These are phyloP conservation scores for Sugiyamaella neomexicana DNA, from an alignment of 1,139 yeast genomes.

Conservation along the genomic window DNA sequence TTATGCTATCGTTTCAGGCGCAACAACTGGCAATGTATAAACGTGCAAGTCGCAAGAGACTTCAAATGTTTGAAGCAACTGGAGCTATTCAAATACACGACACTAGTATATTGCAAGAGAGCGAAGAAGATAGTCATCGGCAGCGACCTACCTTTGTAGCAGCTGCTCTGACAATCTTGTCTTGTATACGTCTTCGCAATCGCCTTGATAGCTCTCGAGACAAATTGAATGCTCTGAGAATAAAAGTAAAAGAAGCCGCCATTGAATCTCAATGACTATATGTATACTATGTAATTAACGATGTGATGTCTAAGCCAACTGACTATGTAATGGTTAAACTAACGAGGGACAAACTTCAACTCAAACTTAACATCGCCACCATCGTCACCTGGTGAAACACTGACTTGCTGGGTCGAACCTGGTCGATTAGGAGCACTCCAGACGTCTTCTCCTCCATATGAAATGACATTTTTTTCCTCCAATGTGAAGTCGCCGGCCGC, in stretches of 20 bases:
- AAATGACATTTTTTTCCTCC: conserved; percentile 31
- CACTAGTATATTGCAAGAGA: conserved; percentile 13
- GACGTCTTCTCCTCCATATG: conserved; percentile 60
- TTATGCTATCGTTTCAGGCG: conserved; percentile 20
- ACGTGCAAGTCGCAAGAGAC: conserved; percentile 18
- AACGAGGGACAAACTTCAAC: conserved; percentile 38
- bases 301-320: conserved; percentile 1
- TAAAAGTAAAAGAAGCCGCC: conserved; percentile 5
- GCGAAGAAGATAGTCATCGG: background rate
- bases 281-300: conserved; percentile 4
- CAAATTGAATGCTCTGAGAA: conserved; percentile 4
- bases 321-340: conserved; percentile 19
- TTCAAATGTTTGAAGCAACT: conserved; percentile 16
- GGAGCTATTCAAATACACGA: conserved; percentile 19
- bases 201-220: conserved; percentile 15
- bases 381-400: conserved; percentile 52
- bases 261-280: background rate
- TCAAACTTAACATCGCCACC: conserved; percentile 48
- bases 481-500: conserved; percentile 38
- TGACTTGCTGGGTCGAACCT: conserved; percentile 52
- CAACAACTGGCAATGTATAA: conserved; percentile 21
- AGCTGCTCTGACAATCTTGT: conserved; percentile 20
- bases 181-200: conserved; percentile 22
- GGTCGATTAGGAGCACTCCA: conserved; percentile 67
- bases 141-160: conserved; percentile 11